Evolutionary conservation across 352 stramenopile species (phyloP).

Genomic region (Globisporangium abappressorium): DNA sequence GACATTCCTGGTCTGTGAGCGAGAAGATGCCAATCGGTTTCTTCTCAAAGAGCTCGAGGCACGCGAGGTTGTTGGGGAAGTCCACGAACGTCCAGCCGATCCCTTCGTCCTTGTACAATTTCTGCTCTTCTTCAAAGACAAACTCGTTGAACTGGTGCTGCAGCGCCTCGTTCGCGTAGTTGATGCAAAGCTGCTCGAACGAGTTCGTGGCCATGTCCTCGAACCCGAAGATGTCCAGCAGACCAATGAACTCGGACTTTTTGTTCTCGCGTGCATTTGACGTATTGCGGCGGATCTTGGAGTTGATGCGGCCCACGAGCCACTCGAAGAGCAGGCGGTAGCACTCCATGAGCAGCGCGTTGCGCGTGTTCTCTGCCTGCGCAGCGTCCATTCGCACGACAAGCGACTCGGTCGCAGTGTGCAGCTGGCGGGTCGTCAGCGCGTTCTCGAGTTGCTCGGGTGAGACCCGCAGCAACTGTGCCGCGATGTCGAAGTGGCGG

Average conservation of each 20-base stretch:
- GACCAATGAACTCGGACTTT: slow-evolving; percentile 57
- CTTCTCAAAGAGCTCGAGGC: slow-evolving; percentile 79
- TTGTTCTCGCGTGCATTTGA: slow-evolving; percentile 9
- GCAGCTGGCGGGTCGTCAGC: slow-evolving; percentile 60
- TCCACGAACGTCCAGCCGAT: slow-evolving; percentile 77
- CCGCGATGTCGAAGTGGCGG: slow-evolving; percentile 48
- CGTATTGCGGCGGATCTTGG: slow-evolving; percentile 54
- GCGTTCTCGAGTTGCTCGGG: slow-evolving; percentile 49
- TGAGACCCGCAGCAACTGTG: slow-evolving; percentile 58
- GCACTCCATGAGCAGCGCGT: slow-evolving; percentile 91
- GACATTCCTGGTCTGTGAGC: slow-evolving; percentile 78
- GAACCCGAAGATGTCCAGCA: slow-evolving; percentile 90
- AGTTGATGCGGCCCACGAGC: slow-evolving; percentile 92
- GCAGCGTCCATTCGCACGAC: slow-evolving; percentile 60
- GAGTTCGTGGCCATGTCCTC: slow-evolving; percentile 85
- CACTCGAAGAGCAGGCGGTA: slow-evolving; percentile 93
- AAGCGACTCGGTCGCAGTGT: slow-evolving; percentile 71
- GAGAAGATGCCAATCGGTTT: slow-evolving; percentile 79
- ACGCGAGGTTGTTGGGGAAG: slow-evolving; percentile 77
- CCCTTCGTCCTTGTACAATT: slow-evolving; percentile 68
- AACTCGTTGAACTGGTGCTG: slow-evolving; percentile 90
- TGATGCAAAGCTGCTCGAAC: slow-evolving; percentile 91
- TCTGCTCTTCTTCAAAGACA: slow-evolving; percentile 91
- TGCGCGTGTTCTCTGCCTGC: slow-evolving; percentile 74
- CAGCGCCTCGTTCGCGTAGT: slow-evolving; percentile 87